phyloP scores from a whole-genome alignment of 2,329 filamentous ascomycete genomes.

The Volutella citrinella region DNA sequence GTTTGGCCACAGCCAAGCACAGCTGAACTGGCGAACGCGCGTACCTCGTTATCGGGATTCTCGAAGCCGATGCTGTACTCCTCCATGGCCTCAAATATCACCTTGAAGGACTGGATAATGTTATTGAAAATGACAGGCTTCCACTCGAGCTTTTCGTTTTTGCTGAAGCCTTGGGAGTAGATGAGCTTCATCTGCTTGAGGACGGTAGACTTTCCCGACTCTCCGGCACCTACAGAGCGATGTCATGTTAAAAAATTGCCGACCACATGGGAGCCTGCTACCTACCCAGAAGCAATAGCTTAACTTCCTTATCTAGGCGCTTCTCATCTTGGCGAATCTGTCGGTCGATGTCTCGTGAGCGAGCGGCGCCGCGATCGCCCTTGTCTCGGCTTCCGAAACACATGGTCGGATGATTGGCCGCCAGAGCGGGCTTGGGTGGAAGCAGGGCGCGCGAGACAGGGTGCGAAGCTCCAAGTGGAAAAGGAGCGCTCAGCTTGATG shows the following conservation, averaged over 20 bases:
- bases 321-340: conserved; percentile 85
- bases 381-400: conserved; percentile 60
- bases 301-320: conserved; percentile 81
- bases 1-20: no score
- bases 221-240: conserved; percentile 76
- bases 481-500: no score
- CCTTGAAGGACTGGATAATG: conserved; percentile 85
- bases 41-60: conserved; percentile 74
- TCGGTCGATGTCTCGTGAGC: conserved; percentile 79
- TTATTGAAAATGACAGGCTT: conserved; percentile 96
- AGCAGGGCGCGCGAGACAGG: no score
- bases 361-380: conserved; percentile 47
- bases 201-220: conserved; percentile 88
- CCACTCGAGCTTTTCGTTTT: conserved; percentile 87
- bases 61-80: conserved; percentile 79
- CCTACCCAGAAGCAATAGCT: conserved; percentile 84
- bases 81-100: conserved; percentile 87
- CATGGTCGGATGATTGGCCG: no score
- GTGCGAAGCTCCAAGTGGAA: no score
- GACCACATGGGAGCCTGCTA: no score
- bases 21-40: no score
- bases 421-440: no score
- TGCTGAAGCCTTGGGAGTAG: conserved; percentile 87
- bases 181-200: conserved; percentile 99
- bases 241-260: no score